Conservation (phyloP, 805 yeast species). For the Saturnispora ahearnii region DNA sequence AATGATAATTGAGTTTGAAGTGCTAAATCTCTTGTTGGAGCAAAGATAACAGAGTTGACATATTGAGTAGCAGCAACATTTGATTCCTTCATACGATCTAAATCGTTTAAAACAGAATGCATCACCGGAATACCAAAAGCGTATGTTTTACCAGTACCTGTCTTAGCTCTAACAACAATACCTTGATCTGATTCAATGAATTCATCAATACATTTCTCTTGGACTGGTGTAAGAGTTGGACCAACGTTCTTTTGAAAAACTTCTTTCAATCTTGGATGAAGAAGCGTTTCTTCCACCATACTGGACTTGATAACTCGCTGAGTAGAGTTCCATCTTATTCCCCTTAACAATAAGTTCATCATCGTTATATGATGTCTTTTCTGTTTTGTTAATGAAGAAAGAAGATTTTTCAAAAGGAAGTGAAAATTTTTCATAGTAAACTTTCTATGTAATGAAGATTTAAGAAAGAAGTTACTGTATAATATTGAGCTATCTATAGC, state of each 20-base stretch:
- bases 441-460: neutral
- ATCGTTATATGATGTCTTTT: neutral
- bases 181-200: conserved; percentile 45
- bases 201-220: conserved; percentile 52
- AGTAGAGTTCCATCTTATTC: conserved; percentile 1
- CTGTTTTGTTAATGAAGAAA: neutral
- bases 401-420: neutral
- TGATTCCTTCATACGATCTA: conserved; percentile 18
- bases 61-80: conserved; percentile 11
- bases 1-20: conserved; percentile 67
- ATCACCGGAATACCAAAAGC: conserved; percentile 80
- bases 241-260: conserved; percentile 34
- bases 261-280: conserved; percentile 20
- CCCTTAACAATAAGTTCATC: neutral
- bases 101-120: conserved; percentile 36
- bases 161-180: conserved; percentile 80
- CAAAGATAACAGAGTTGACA: conserved; percentile 58
- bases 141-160: conserved; percentile 92
- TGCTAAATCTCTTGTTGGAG: conserved; percentile 91
- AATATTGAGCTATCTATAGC: too few relatives aligned
- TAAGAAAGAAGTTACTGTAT: too few relatives aligned
- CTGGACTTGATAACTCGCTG: conserved; percentile 10
- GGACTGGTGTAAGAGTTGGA: conserved; percentile 56
- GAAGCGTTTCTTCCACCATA: conserved; percentile 20
- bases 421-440: neutral